Conservation (phyloP, 1,284 basidiomycete genomes). For the Hemileia vastatrix region DNA sequence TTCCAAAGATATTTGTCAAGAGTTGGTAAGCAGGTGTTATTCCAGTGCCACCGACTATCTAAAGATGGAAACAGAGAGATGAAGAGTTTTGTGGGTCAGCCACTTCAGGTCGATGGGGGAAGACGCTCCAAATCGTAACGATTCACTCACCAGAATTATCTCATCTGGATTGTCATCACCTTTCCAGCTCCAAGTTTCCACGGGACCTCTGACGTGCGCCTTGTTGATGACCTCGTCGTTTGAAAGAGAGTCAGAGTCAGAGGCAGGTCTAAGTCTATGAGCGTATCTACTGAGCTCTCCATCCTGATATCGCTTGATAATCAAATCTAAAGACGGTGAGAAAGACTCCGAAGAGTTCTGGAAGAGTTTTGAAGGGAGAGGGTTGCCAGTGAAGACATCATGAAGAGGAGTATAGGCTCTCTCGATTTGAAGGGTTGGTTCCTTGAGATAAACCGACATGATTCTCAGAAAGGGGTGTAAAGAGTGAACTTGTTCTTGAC, state of each 20-base stretch:
- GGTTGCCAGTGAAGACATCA: not conserved
- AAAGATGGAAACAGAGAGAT: not conserved
- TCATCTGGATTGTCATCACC: constrained; percentile 6
- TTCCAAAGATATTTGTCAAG: not conserved
- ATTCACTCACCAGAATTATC: constrained; percentile 15
- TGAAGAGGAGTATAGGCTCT: constrained; percentile 14
- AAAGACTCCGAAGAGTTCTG: not conserved
- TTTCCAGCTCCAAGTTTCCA: constrained; percentile 9
- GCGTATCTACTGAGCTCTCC: constrained; percentile 9
- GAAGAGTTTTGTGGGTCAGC: not conserved
- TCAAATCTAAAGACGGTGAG: not conserved
- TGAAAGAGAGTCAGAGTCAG: not conserved
- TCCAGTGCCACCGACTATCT: constrained; percentile 21
- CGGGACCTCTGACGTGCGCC: constrained; percentile 12
- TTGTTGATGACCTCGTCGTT: not conserved
- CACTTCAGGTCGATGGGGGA: not conserved
- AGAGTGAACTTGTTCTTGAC: too few relatives aligned
- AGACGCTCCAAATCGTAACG: not conserved
- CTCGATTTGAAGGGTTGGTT: constrained; percentile 21
- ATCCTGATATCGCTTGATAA: constrained; percentile 14
- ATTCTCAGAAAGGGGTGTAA: too few relatives aligned
- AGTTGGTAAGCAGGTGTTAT: constrained; percentile 19
- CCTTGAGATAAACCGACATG: constrained; percentile 16
- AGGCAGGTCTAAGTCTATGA: not conserved
- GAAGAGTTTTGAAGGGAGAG: not conserved